Base-by-base conservation (phyloP, 805 yeast species). In the Wickerhamomyces canadensis region DNA sequence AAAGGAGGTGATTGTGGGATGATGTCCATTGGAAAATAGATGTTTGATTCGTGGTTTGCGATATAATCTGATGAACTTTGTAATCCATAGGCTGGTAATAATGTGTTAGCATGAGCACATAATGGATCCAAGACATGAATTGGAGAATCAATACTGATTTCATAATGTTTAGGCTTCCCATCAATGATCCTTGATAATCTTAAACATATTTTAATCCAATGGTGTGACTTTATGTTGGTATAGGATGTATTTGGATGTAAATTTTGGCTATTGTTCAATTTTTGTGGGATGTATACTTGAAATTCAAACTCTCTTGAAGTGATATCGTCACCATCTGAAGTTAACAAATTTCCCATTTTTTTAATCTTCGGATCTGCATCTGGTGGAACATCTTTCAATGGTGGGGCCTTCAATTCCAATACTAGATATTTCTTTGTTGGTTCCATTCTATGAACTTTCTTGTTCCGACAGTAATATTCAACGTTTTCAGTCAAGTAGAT, bases 131-230 rank as follows among this genome's bases (percentile, higher is more conserved):
- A 64, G 5, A 93, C 68, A 52, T 84, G 94, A 42, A 93, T 79
- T 4, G 98, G 98, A 3, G 96, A 85, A 60, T 93, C 99, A 39
- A 93, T 91, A 41, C 87, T 80, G 31, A 93, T 84, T 63, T 93
- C 99, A 56, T 84, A 93, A 55, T 88, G 97, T 56, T 89, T 93
- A 32, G 95, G 68, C 54, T 85, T 85, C 11, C 66, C 72, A 33
- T 73, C 70, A 31, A 83, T 79, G n/a, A 69, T 54, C 47, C 73
- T 76, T 5, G 95, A 84, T 27, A 93, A 67, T 35, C 98, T 65
- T 36, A 93, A 62, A 45, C 95, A 83, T 13, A 93, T 73, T 61
- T 93, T 93, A 51, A 93, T 79, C 97, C 98, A 93, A 62, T 93
- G 99, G 52, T 85, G 91, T 6, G 93, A 73, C 61, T 87, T 89